A percentile compares a stretch with the other conserved stretches of the same genome.
Evolutionary conservation across 23 red algal species (phyloP).

Genomic region (Agarophyton chilense): DNA sequence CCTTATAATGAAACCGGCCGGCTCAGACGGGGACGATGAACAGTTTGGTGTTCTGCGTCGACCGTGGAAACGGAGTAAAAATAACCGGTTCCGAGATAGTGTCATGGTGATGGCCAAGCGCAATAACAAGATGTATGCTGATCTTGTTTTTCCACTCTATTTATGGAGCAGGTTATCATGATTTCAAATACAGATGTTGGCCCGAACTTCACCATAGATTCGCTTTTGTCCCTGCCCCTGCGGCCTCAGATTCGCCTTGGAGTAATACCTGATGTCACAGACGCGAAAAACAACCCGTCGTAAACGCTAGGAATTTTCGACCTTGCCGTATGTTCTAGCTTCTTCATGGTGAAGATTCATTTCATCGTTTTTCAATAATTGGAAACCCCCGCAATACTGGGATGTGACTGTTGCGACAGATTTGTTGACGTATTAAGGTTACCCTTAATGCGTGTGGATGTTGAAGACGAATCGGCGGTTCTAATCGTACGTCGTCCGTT

Average conservation of each 20-base stretch:
- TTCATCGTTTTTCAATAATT: not conserved
- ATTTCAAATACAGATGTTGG: not conserved
- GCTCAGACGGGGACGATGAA: not conserved
- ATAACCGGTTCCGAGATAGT: not conserved
- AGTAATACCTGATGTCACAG: not conserved
- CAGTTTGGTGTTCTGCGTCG: not conserved
- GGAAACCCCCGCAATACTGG: not conserved
- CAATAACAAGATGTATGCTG: not conserved
- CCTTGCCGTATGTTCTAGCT: not conserved
- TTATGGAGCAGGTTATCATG: not conserved
- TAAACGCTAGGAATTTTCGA: not conserved
- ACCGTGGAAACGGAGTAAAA: not conserved
- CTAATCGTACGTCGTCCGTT: not conserved
- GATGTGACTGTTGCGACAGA: not conserved
- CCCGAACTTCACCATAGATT: not conserved
- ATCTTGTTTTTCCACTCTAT: not conserved
- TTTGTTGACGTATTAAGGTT: not conserved
- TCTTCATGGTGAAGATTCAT: not conserved
- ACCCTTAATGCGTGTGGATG: not conserved
- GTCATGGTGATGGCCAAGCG: not conserved
- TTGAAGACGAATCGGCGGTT: not conserved
- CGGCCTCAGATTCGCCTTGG: not conserved
- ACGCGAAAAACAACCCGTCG: not conserved
- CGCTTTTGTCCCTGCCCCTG: not conserved
- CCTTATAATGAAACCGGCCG: not conserved